A percentile compares a stretch with the other conserved stretches of the same genome.
These are phyloP conservation scores for Curvularia sp. DNA, from an alignment of 2,329 filamentous ascomycete genomes.

Conservation along the genomic window DNA sequence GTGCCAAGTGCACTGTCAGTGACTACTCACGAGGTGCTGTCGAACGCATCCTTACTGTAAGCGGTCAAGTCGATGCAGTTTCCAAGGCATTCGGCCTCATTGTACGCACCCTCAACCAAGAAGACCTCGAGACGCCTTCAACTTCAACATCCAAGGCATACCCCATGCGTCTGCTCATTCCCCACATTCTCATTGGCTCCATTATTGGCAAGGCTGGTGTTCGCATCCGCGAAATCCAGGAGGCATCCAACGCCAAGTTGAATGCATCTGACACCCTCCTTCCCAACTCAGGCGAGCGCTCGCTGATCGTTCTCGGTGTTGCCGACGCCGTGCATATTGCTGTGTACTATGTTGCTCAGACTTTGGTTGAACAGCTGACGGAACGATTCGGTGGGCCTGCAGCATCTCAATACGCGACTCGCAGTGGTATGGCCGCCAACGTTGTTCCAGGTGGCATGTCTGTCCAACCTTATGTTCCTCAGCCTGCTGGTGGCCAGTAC, in stretches of 20 bases:
- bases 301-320: conserved; percentile 96
- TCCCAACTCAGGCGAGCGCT: conserved; percentile 93
- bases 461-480: conserved; percentile 96
- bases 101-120: conserved; percentile 97
- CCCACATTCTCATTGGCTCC: conserved; percentile 95
- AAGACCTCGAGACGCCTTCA: conserved; percentile 85
- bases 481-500: conserved; percentile 90
- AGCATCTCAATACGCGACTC: conserved; percentile 95
- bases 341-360: conserved; percentile 97
- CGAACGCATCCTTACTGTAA: conserved; percentile 96
- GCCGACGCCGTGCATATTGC: conserved; percentile 98
- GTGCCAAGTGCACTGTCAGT: conserved; percentile 97
- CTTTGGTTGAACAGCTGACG: conserved; percentile 95
- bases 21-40: conserved; percentile 97
- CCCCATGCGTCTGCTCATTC: conserved; percentile 90
- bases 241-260: conserved; percentile 92
- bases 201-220: conserved; percentile 98
- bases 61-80: conserved; percentile 92
- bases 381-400: conserved; percentile 95
- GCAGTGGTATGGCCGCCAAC: conserved; percentile 90
- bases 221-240: conserved; percentile 97
- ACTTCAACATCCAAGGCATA: conserved; percentile 97
- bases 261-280: conserved; percentile 96
- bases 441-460: conserved; percentile 98
- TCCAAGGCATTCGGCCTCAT: conserved; percentile 99